Evolutionary conservation across 257 asterid species (phyloP).

Genomic region (Jasminum sambac): DNA sequence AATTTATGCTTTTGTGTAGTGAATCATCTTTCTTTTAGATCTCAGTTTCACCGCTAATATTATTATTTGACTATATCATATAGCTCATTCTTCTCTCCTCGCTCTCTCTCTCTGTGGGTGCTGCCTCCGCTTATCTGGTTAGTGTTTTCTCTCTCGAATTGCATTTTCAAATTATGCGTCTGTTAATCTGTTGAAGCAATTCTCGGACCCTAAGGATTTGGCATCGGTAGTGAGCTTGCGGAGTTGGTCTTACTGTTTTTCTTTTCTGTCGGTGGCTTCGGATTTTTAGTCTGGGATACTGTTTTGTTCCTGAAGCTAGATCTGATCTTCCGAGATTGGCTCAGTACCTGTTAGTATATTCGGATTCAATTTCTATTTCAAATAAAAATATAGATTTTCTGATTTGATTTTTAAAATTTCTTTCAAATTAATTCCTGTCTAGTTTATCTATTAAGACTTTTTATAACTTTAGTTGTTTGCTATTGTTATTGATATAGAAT

Average conservation of each 20-base stretch:
- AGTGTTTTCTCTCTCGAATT: constrained; percentile 27
- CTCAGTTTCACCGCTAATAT: constrained; percentile 15
- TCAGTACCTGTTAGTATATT: constrained; percentile 10
- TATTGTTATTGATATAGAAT: neutral
- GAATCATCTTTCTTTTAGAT: constrained; percentile 3
- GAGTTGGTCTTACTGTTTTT: constrained; percentile 22
- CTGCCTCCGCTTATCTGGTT: constrained; percentile 43
- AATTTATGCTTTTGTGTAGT: neutral
- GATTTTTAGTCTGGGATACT: constrained; percentile 14
- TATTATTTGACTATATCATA: neutral
- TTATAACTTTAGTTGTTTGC: constrained; percentile 3
- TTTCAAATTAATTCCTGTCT: constrained; percentile 8
- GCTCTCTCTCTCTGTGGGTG: constrained; percentile 18
- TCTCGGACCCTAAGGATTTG: constrained; percentile 22
- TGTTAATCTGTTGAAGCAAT: constrained; percentile 6
- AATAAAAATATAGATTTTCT: neutral
- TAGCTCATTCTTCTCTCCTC: constrained; percentile 5
- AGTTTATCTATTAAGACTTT: neutral
- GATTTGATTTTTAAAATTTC: constrained; percentile 18
- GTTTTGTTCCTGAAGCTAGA: constrained; percentile 40
- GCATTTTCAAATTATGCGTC: constrained; percentile 18
- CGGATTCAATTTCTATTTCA: constrained; percentile 17
- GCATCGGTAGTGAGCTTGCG: constrained; percentile 18
- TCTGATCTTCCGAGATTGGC: constrained; percentile 47
- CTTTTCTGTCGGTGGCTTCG: constrained; percentile 32